These are phyloP conservation scores for Talaromyces adpressus DNA, from an alignment of 495 filamentous ascomycete species.

Conservation along the genomic window DNA sequence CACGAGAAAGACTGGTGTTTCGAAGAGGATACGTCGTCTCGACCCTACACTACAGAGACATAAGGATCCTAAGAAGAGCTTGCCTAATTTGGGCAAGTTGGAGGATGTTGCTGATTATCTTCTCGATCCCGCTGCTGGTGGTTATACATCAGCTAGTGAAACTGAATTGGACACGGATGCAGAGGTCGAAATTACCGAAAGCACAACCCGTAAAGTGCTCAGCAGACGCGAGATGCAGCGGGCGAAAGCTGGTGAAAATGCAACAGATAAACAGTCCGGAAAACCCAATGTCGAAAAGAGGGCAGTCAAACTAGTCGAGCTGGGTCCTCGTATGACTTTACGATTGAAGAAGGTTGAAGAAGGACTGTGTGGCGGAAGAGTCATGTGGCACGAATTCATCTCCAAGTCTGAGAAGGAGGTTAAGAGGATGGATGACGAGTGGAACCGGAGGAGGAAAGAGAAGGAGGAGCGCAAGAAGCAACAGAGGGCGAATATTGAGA, in stretches of 20 bases:
- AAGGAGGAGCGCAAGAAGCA: slow-evolving; percentile 73
- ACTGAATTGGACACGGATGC: slow-evolving; percentile 91
- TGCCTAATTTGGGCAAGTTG: slow-evolving; percentile 86
- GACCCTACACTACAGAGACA: slow-evolving; percentile 76
- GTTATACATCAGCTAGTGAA: slow-evolving; percentile 88
- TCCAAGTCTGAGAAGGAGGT: slow-evolving; percentile 74
- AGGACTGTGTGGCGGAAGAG: slow-evolving; percentile 79
- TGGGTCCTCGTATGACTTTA: slow-evolving; percentile 84
- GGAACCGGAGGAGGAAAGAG: slow-evolving; percentile 69
- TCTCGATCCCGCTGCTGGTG: slow-evolving; percentile 73
- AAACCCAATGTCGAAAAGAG: slow-evolving; percentile 61
- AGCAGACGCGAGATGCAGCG: slow-evolving; percentile 53
- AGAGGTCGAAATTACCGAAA: slow-evolving; percentile 84
- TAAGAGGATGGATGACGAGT: slow-evolving; percentile 67
- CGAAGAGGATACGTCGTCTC: slow-evolving; percentile 72
- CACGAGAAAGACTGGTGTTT: slow-evolving; percentile 77
- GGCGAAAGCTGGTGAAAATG: slow-evolving; percentile 36
- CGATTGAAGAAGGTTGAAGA: slow-evolving; percentile 95
- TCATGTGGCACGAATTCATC: slow-evolving; percentile 97
- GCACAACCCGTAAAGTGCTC: slow-evolving; percentile 62
- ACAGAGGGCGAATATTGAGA: slow-evolving; percentile 82
- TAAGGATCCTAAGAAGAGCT: slow-evolving; percentile 56
- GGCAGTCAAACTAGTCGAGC: slow-evolving; percentile 83
- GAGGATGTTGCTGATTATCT: slow-evolving; percentile 95
- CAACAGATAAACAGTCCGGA: slow-evolving; percentile 24